phyloP scores from a whole-genome alignment of 306 rosid species.

The Elaeagnus macrophylla region DNA sequence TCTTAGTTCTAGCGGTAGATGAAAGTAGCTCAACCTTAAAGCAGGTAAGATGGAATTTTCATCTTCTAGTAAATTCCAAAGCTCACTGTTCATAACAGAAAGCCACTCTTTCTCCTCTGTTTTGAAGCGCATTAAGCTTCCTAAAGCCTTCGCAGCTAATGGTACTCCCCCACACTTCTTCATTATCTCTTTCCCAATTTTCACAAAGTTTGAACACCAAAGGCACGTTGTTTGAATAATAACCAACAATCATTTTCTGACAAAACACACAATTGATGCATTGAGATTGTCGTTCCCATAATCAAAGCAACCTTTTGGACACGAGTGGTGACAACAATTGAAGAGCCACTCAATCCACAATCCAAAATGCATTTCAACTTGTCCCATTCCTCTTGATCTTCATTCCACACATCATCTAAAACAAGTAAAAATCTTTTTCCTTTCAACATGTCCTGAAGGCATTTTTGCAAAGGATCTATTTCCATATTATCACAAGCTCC shows the following conservation, averaged over 20 bases:
- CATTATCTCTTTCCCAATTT: slow-evolving; percentile 18
- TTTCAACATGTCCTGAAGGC: slow-evolving; percentile 5
- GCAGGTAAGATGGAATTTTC: slow-evolving; percentile 7
- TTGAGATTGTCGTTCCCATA: slow-evolving; percentile 12
- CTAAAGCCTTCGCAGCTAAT: slow-evolving; percentile 19
- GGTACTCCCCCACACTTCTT: slow-evolving; percentile 21
- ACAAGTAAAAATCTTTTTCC: slow-evolving; percentile 23
- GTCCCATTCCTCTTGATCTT: slow-evolving; percentile 22
- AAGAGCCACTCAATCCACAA: slow-evolving; percentile 27
- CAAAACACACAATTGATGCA: slow-evolving; percentile 13
- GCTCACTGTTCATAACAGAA: not conserved
- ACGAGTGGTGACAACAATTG: slow-evolving; percentile 32
- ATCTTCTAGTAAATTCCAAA: slow-evolving; percentile 16
- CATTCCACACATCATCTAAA: slow-evolving; percentile 43
- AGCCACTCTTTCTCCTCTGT: slow-evolving; percentile 14
- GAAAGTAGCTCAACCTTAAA: slow-evolving; percentile 17
- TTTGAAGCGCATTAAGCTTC: slow-evolving; percentile 21
- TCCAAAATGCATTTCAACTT: slow-evolving; percentile 16
- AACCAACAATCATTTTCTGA: slow-evolving; percentile 27
- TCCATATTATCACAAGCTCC: slow-evolving; percentile 6
- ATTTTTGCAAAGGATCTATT: slow-evolving; percentile 5
- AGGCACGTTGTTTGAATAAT: slow-evolving; percentile 24
- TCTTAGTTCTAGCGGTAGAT: slow-evolving; percentile 14
- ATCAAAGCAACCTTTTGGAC: slow-evolving; percentile 14
- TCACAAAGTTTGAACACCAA: slow-evolving; percentile 14